A percentile compares a stretch with the other conserved stretches of the same genome.
phyloP scores from a whole-genome alignment of 306 rosid genomes.

The Lathyrus sativus region DNA sequence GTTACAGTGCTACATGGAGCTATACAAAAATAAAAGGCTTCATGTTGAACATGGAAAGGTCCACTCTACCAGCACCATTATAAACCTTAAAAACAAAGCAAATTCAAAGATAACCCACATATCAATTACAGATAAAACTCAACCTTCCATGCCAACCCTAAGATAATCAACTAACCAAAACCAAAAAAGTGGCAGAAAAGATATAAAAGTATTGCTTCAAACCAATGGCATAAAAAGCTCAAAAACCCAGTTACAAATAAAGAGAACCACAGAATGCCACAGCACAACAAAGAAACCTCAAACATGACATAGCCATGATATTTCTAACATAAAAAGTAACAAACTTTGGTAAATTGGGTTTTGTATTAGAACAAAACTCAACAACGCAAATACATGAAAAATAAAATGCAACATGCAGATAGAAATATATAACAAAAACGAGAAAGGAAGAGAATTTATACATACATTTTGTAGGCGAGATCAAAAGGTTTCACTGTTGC shows the following conservation, averaged over 20 bases:
- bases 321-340: slow-evolving; percentile 3
- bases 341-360: slow-evolving; percentile 29
- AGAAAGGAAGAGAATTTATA: slow-evolving; percentile 34
- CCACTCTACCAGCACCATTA: slow-evolving; percentile 71
- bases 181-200: not conserved
- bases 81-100: slow-evolving; percentile 71
- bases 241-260: slow-evolving; percentile 33
- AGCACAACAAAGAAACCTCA: slow-evolving; percentile 22
- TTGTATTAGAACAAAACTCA: slow-evolving; percentile 9
- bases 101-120: slow-evolving; percentile 37
- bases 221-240: slow-evolving; percentile 52
- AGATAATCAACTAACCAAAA: slow-evolving; percentile 26
- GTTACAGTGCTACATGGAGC: not conserved
- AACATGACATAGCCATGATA: slow-evolving; percentile 24
- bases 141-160: slow-evolving; percentile 40
- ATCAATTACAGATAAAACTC: slow-evolving; percentile 38
- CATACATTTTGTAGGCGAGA: slow-evolving; percentile 42
- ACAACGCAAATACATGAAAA: slow-evolving; percentile 25
- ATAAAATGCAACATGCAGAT: slow-evolving; percentile 37
- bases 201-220: slow-evolving; percentile 31
- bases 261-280: slow-evolving; percentile 35
- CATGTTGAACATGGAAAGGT: slow-evolving; percentile 52
- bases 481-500: slow-evolving; percentile 29
- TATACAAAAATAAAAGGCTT: slow-evolving; percentile 47
- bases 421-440: not conserved